Evolutionary conservation across 352 stramenopile genomes (phyloP).

Genomic region (Elongisporangium prolatum): DNA sequence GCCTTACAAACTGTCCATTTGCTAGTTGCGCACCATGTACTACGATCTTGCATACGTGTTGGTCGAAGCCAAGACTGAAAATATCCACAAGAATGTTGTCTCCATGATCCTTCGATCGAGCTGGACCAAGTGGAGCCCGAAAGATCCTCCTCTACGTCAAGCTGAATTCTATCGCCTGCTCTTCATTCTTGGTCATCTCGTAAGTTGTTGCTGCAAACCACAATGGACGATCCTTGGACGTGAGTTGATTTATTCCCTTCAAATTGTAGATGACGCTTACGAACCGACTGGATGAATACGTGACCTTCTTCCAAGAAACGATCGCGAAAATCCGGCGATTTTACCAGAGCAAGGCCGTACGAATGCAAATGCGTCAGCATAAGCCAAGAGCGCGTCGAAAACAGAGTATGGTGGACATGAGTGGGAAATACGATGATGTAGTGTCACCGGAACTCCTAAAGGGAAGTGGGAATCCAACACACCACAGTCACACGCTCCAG

Average conservation of each 20-base stretch:
- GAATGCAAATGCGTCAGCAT: conserved; percentile 14
- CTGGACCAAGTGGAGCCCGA: conserved; percentile 68
- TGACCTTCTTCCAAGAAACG: conserved; percentile 71
- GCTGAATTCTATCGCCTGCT: conserved; percentile 59
- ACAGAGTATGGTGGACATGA: conserved; percentile 14
- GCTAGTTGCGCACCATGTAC: conserved; percentile 56
- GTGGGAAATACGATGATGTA: background rate
- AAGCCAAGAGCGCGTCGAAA: conserved; percentile 22
- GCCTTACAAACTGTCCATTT: background rate
- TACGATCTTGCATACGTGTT: conserved; percentile 70
- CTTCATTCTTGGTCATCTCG: conserved; percentile 71
- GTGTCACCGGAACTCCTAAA: background rate
- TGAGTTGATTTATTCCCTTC: background rate
- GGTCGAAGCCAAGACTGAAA: conserved; percentile 73
- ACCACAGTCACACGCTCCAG: background rate
- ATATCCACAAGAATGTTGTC: conserved; percentile 72
- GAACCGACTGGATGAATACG: conserved; percentile 63
- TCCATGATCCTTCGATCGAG: conserved; percentile 63
- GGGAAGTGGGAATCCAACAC: background rate
- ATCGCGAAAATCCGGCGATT: conserved; percentile 46
- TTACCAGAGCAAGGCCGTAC: conserved; percentile 36
- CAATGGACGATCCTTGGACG: background rate
- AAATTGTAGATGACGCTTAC: conserved; percentile 57
- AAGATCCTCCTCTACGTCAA: conserved; percentile 47
- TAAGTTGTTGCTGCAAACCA: conserved; percentile 16